Evolutionary conservation across 257 asterid genomes (phyloP), one percentile per base, ranked within the genome.

Genomic region (Solanum sparsipilum): DNA sequence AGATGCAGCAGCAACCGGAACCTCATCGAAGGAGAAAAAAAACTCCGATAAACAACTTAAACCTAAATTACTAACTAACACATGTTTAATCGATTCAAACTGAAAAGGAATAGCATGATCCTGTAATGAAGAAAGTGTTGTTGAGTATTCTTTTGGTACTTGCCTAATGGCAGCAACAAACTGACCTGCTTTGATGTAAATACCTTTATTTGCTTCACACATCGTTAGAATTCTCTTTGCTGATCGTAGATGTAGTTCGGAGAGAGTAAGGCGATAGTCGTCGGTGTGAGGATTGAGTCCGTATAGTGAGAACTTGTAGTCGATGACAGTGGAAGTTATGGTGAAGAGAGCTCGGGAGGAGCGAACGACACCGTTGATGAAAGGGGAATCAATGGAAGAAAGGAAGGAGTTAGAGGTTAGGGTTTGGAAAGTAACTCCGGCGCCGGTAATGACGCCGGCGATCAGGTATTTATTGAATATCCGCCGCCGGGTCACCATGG

Each of bases 1-100:
- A 38, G 99, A 97, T 87, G 99, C 99, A 90, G 99, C 99, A 90
- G 99, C 99, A 91, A 96, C 90, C 6, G 99, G 98, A 89, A 88
- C 91, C 92, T 96, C 98, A 88, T 96, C 97, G 86, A 97, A 96
- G 27, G 94, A 92, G 60, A 93, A 89, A 90, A 97, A 97, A 98
- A 96, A 89, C 85, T 96, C 98, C 38, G 95, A 34, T 35, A 73
- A 89, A 82, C 93, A 90, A 88, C 94, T 94, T 88, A 88, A 92
- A 82, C 99, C 98, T 83, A 97, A 90, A 88, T 92, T 96, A 84
- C 90, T 90, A 91, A 86, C 79, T 74, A 97, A 89, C 84, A 92
- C 96, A 67, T 93, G 92, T 87, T 93, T 92, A 91, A 96, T 94
- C 87, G 94, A 95, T 88, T 93, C 90, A 75, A 96, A 97, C 87